Base-by-base conservation (phyloP, 805 yeast species). In the Wickerhamomyces rabaulensis region DNA sequence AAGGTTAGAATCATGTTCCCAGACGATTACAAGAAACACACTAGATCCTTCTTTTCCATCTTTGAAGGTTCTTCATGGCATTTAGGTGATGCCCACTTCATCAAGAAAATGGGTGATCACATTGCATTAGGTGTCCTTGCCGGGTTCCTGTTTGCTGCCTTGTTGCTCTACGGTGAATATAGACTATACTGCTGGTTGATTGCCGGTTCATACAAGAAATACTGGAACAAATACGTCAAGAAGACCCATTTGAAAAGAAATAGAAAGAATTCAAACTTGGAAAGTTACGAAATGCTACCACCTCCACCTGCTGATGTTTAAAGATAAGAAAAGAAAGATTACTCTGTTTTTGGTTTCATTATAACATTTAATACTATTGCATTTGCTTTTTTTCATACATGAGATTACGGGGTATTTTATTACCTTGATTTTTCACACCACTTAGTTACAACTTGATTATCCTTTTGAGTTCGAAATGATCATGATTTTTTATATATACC, bases 61-160 rank as follows among this genome's bases (percentile, higher is more conserved):
- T 71, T 88, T 0, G 77, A 79, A 46, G 97, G 97, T 40, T 87
- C 95, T 0, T 86, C 95, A 22, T 91, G 97, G 97, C 97, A 91
- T 66, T 68, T 79, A 58, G 88, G 82, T 53, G 97, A 91, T 64
- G 96, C 97, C 10, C 74, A 80, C 45, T 78, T 87, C 61, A 79
- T 90, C 65, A 81, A 86, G 59, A 68, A 78, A 9, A 67, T 90
- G 66, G 89, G 87, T 16, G 74, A 78, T 52, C 96, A 91, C 64
- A 79, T 91, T 53, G 73, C 80, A 15, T 66, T 84, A 36, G 84
- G 90, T 23, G 87, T 88, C 2, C 59, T 85, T 38, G 78, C 77
- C 13, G 96, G 96, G 1, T 81, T 85, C 53, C 50, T 77, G 16
- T 58, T 84, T 42, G 90, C 82, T 3, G 67, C 69, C 38, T 45